Evolutionary conservation across 2,329 filamentous ascomycete species (phyloP).

Genomic region (Pseudogymnoascus sp.): DNA sequence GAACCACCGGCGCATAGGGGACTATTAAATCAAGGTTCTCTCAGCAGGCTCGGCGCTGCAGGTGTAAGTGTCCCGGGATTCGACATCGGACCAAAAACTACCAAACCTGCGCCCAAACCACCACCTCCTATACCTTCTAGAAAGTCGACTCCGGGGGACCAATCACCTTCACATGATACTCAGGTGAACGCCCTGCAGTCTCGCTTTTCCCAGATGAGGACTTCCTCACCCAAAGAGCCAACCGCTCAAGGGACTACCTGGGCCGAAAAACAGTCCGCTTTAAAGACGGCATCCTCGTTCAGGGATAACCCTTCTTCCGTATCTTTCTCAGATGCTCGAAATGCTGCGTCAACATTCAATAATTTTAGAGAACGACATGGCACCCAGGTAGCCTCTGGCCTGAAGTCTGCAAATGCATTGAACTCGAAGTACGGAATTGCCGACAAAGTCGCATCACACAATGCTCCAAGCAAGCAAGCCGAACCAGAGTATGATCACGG

Average conservation of each 20-base stretch:
- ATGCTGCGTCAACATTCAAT: constrained; percentile 45
- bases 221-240: constrained; percentile 25
- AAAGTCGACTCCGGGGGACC: constrained; percentile 8
- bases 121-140: constrained; percentile 22
- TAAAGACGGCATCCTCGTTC: constrained; percentile 43
- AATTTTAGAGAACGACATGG: constrained; percentile 54
- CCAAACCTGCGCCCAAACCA: constrained; percentile 29
- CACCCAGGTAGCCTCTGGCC: constrained; percentile 49
- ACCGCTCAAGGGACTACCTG: constrained; percentile 41
- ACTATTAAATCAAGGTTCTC: constrained; percentile 36
- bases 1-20: constrained; percentile 27
- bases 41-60: constrained; percentile 50
- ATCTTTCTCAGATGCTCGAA: constrained; percentile 42
- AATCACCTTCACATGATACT: constrained; percentile 15
- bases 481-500: constrained; percentile 11
- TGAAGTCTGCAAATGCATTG: constrained; percentile 32
- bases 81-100: constrained; percentile 43
- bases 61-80: constrained; percentile 61
- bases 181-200: constrained; percentile 31
- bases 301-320: constrained; percentile 45
- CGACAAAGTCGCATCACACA: constrained; percentile 24
- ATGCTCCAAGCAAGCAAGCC: constrained; percentile 10
- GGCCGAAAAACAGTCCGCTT: constrained; percentile 47
- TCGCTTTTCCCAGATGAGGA: constrained; percentile 26
- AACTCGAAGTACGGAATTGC: constrained; percentile 28